Conservation (phyloP, 148 eudicot genomes). For the Fallopia convolvulus region DNA sequence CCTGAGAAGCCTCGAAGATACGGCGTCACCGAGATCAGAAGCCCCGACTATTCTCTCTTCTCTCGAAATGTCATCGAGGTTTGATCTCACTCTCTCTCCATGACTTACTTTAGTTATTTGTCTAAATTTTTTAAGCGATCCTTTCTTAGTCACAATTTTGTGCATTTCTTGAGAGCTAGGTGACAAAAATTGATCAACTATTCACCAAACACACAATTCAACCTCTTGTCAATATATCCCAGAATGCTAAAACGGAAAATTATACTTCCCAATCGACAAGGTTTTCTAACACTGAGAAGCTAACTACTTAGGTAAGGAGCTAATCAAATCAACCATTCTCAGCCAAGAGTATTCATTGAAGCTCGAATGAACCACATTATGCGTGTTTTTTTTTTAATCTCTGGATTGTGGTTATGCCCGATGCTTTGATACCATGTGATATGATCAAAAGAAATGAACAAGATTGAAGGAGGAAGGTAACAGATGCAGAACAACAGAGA, state of each 20-base stretch:
- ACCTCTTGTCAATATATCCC: not conserved
- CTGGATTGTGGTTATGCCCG: not conserved
- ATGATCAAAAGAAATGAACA: not conserved
- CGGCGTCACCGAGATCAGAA: constrained; percentile 87
- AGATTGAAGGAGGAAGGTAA: not conserved
- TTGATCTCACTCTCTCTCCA: not conserved
- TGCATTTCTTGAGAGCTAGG: not conserved
- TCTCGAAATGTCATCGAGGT: constrained; percentile 66
- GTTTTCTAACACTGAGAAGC: not conserved
- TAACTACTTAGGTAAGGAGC: not conserved
- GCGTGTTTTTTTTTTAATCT: not conserved
- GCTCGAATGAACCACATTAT: not conserved
- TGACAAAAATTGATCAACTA: not conserved
- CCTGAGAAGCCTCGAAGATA: constrained; percentile 82
- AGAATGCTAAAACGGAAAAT: not conserved
- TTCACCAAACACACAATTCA: not conserved
- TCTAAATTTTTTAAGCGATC: not conserved
- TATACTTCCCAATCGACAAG: not conserved
- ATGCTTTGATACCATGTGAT: not conserved
- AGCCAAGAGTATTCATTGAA: not conserved
- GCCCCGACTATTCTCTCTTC: constrained; percentile 64
- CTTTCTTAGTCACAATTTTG: not conserved
- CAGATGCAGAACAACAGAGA: not conserved
- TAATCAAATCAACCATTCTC: not conserved
- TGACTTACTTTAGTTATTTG: not conserved